phyloP scores from a whole-genome alignment of 2,329 filamentous ascomycete species.

The Claviceps capensis region DNA sequence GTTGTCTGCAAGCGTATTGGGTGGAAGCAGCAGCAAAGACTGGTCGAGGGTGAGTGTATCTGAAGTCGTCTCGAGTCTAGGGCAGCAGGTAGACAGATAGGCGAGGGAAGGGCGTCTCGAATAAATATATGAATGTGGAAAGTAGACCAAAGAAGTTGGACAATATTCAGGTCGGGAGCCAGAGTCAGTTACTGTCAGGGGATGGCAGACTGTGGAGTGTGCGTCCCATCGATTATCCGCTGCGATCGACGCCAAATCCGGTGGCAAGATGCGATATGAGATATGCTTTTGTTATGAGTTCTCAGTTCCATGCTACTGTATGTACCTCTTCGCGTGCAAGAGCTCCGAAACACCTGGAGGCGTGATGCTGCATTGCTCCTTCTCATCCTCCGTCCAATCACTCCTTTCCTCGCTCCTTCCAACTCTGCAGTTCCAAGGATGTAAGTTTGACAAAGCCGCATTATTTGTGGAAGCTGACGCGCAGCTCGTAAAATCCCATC shows the following conservation, averaged over 20 bases:
- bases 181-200: no score
- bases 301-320: no score
- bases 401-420: background rate
- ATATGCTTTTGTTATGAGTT: no score
- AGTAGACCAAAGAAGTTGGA: background rate
- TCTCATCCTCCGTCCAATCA: background rate
- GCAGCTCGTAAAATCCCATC: no score
- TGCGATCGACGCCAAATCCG: no score
- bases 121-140: background rate
- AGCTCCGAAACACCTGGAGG: no score
- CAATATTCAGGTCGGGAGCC: no score
- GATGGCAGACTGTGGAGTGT: no score
- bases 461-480: background rate
- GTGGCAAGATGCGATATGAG: no score
- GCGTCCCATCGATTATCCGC: no score
- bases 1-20: background rate
- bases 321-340: background rate
- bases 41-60: background rate
- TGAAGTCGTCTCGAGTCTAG: background rate
- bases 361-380: background rate
- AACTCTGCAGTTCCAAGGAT: background rate
- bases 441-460: background rate
- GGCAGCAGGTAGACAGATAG: background rate
- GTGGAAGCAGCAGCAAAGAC: no score
- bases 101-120: background rate